Percentiles rank a stretch among this genome's conserved stretches.
Conservation (phyloP, 257 asterid species). For the Plantago major region DNA sequence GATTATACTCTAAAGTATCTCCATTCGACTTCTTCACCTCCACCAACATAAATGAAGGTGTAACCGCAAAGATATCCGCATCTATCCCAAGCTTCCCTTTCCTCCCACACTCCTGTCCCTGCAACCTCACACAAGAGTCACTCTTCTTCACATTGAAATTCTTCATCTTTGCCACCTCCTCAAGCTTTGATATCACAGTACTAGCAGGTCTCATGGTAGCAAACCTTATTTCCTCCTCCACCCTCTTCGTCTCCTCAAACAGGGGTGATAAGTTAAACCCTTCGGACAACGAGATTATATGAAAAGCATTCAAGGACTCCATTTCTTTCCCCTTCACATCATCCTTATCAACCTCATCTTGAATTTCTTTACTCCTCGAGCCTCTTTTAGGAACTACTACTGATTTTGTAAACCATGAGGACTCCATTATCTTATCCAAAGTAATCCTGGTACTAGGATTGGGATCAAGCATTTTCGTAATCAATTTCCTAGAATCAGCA, state of each 20-base stretch:
- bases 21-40: conserved; percentile 54
- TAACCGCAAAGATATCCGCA: conserved; percentile 40
- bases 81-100: conserved; percentile 53
- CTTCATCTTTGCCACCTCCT: conserved; percentile 40
- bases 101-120: conserved; percentile 38
- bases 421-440: conserved; percentile 39
- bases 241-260: conserved; percentile 45
- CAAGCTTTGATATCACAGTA: conserved; percentile 40
- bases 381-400: conserved; percentile 18
- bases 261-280: conserved; percentile 52
- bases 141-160: conserved; percentile 42
- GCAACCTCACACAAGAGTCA: conserved; percentile 38
- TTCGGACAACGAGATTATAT: conserved; percentile 46
- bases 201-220: conserved; percentile 41
- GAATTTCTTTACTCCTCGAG: conserved; percentile 20
- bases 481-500: conserved; percentile 36
- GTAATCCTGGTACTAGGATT: conserved; percentile 40
- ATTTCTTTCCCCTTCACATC: conserved; percentile 21
- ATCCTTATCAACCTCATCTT: conserved; percentile 6
- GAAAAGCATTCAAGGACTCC: conserved; percentile 48
- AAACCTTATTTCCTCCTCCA: conserved; percentile 40
- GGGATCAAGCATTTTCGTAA: conserved; percentile 51
- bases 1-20: conserved; percentile 48
- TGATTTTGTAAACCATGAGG: conserved; percentile 46
- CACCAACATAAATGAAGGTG: conserved; percentile 41